Conservation (phyloP, 1,284 basidiomycete genomes). For the Puccinia sorghi region DNA sequence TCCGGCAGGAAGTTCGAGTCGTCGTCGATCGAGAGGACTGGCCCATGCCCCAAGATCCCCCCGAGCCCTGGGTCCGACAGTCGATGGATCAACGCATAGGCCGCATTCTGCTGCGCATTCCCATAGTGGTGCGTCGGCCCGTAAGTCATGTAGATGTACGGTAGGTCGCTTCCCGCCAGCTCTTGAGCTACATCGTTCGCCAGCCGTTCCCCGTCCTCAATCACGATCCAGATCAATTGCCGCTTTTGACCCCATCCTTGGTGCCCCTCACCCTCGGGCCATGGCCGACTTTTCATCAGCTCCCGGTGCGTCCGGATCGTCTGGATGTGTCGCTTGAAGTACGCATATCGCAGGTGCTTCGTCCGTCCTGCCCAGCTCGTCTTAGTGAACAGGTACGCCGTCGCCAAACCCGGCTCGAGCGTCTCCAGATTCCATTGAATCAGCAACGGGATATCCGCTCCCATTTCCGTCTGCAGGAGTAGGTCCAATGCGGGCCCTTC, state of each 20-base stretch:
- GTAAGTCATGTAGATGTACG: constrained; percentile 48
- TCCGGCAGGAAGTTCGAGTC: constrained; percentile 50
- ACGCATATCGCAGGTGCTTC: constrained; percentile 40
- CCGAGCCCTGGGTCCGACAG: constrained; percentile 16
- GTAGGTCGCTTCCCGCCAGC: constrained; percentile 3
- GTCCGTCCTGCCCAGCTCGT: constrained; percentile 45
- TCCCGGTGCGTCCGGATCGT: constrained; percentile 41
- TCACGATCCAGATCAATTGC: constrained; percentile 44
- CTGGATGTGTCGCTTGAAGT: constrained; percentile 47
- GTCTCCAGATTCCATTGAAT: constrained; percentile 39
- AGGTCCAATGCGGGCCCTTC: constrained; percentile 43
- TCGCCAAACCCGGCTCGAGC: constrained; percentile 7
- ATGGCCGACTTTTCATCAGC: constrained; percentile 16
- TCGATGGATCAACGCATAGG: constrained; percentile 49
- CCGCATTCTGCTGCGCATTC: constrained; percentile 51
- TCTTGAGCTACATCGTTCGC: constrained; percentile 43
- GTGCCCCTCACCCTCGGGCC: constrained; percentile 21
- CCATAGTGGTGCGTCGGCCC: constrained; percentile 49
- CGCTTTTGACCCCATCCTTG: neutral
- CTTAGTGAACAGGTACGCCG: constrained; percentile 46
- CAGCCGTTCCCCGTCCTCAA: constrained; percentile 45
- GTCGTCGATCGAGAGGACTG: constrained; percentile 50
- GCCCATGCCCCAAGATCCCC: constrained; percentile 48
- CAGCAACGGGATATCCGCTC: neutral
- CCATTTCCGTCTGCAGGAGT: constrained; percentile 19